Percentiles rank a stretch among this genome's conserved stretches.
These are phyloP conservation scores for Paraphaeosphaeria sporulosa DNA, from an alignment of 2,329 filamentous ascomycete species.

Conservation along the genomic window DNA sequence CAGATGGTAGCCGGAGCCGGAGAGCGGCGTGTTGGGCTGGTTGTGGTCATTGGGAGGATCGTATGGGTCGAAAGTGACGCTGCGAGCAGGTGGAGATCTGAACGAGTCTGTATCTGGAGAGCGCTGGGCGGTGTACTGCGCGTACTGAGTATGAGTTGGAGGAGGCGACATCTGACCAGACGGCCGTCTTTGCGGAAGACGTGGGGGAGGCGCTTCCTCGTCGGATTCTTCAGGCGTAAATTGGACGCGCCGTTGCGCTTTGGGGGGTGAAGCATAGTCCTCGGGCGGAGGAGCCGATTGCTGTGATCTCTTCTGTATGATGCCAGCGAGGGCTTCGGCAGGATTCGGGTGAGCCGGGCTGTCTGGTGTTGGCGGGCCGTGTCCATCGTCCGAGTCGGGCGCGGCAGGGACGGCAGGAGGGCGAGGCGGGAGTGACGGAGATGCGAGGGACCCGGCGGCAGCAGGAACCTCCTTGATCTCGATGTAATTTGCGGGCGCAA, in stretches of 20 bases:
- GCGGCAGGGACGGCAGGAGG: slow-evolving; percentile 48
- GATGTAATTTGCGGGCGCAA: slow-evolving; percentile 96
- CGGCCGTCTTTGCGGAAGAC: slow-evolving; percentile 67
- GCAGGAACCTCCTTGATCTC: slow-evolving; percentile 67
- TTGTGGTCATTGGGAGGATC: slow-evolving; percentile 50
- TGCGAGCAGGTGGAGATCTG: slow-evolving; percentile 49
- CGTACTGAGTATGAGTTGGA: slow-evolving; percentile 51
- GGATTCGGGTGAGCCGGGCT: slow-evolving; percentile 59
- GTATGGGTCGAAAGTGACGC: slow-evolving; percentile 51
- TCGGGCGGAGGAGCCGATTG: slow-evolving; percentile 38
- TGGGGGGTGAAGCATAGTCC: slow-evolving; percentile 61
- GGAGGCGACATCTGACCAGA: slow-evolving; percentile 64
- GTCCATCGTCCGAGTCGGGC: slow-evolving; percentile 54
- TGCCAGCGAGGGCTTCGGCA: slow-evolving; percentile 65
- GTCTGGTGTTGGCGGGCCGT: slow-evolving; percentile 53
- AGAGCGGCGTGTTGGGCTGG: slow-evolving; percentile 47
- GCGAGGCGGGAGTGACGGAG: slow-evolving; percentile 53
- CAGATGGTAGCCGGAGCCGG: slow-evolving; percentile 85
- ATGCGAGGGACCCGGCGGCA: slow-evolving; percentile 50
- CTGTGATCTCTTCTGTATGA: slow-evolving; percentile 59
- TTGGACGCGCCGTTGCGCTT: slow-evolving; percentile 59
- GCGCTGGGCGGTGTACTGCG: slow-evolving; percentile 50
- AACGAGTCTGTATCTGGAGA: slow-evolving; percentile 47
- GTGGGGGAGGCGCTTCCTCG: slow-evolving; percentile 64
- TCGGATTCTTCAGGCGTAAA: slow-evolving; percentile 74